These are phyloP conservation scores for Rhodotorula mucilaginosa DNA, from an alignment of 1,284 basidiomycete genomes.

Conservation along the genomic window DNA sequence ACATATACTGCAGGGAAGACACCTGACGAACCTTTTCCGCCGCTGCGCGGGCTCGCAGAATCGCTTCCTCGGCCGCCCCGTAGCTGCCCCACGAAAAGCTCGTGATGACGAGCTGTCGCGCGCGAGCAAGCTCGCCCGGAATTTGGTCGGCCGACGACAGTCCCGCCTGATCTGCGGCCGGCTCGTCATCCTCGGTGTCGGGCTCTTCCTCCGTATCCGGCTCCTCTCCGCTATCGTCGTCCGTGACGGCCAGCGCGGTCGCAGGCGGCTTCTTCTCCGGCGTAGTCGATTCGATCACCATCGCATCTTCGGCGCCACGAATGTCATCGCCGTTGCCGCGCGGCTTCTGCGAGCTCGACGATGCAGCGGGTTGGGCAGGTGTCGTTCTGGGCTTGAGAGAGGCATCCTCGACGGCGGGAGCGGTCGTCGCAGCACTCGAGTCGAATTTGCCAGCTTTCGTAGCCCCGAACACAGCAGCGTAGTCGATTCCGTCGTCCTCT, in stretches of 20 bases:
- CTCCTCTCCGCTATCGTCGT: conserved; percentile 14
- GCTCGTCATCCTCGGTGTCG: conserved; percentile 11
- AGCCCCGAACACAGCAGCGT: conserved; percentile 7
- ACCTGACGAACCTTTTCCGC: conserved; percentile 10
- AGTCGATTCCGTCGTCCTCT: neutral
- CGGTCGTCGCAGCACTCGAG: neutral
- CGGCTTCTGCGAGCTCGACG: too few relatives aligned
- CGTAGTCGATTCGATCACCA: neutral
- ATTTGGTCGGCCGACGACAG: neutral
- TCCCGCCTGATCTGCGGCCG: neutral
- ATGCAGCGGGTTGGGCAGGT: neutral
- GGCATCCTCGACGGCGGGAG: neutral
- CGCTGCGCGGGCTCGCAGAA: conserved; percentile 5
- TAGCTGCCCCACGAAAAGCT: conserved; percentile 25
- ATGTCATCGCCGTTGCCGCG: too few relatives aligned
- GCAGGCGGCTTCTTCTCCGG: neutral
- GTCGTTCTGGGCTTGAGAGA: too few relatives aligned
- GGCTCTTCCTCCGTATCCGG: conserved; percentile 20
- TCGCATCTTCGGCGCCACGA: neutral
- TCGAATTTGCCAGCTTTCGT: neutral
- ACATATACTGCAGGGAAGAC: neutral
- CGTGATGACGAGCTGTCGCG: conserved; percentile 8
- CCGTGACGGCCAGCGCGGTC: neutral
- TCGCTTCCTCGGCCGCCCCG: conserved; percentile 2
- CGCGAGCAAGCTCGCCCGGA: conserved; percentile 1